Conservation (phyloP, 2,329 filamentous ascomycete genomes). For the Diaporthe ilicicola region DNA sequence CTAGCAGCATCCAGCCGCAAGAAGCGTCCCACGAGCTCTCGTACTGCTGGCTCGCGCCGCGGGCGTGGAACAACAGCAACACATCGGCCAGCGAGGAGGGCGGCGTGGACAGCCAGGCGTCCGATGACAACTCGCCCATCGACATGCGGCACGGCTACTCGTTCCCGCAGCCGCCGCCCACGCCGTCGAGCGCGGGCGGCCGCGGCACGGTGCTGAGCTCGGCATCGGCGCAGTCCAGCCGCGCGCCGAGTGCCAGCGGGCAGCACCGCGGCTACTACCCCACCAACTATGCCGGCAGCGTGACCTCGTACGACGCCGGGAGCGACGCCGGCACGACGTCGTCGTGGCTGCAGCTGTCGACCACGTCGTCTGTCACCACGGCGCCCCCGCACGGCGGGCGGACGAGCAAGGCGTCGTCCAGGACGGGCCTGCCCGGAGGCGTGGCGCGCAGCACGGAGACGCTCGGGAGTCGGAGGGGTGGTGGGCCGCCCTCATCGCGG, state of each 20-base stretch:
- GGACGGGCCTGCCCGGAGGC: constrained; percentile 20
- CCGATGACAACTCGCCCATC: constrained; percentile 3
- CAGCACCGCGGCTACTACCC: not conserved
- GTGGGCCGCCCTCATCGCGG: not conserved
- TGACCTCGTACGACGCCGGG: constrained; percentile 35
- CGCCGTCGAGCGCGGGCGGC: not conserved
- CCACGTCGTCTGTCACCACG: not conserved
- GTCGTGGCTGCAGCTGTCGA: constrained; percentile 20
- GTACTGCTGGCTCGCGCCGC: constrained; percentile 59
- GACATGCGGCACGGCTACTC: constrained; percentile 29
- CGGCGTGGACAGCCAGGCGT: constrained; percentile 4
- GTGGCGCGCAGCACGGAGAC: constrained; percentile 32
- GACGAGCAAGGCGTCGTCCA: constrained; percentile 18
- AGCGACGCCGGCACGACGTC: constrained; percentile 20
- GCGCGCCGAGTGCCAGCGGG: constrained; percentile 28
- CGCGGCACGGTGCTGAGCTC: constrained; percentile 31
- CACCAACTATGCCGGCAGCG: constrained; percentile 40
- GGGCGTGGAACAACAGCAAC: constrained; percentile 48
- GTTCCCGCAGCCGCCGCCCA: constrained; percentile 40
- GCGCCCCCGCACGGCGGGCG: constrained; percentile 26
- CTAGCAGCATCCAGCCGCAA: constrained; percentile 17
- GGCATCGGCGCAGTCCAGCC: constrained; percentile 37
- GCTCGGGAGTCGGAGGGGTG: constrained; percentile 32
- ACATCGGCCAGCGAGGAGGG: constrained; percentile 35
- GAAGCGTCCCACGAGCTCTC: constrained; percentile 59